Base-by-base conservation (phyloP, 305 asterid species). In the Fraxinus greggii region DNA sequence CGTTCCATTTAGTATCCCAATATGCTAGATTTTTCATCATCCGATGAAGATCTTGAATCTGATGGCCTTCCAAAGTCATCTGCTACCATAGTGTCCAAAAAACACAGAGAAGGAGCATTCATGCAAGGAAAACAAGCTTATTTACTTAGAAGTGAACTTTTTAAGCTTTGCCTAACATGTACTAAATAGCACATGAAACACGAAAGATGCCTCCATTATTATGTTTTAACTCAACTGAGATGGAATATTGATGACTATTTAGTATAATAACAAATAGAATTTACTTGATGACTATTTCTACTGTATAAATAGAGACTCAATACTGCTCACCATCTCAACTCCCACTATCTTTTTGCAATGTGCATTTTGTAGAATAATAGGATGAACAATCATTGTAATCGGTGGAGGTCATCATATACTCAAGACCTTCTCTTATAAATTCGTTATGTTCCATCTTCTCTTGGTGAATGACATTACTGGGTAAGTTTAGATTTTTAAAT, bases 11-110 rank as follows among this genome's bases (percentile, higher is more conserved):
- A 33, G 36, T 33, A 33, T 33, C 31, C 77, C 59, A 72, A 4
- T 5, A 2, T 15, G 9, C 73, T 9, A 24, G 23, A 17, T 81
- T 81, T 90, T 32, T 90, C 95, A 51, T 93, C 91, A 67, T 88
- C 95, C 0, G 95, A 87, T 21, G 97, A 90, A 78, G 89, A 87
- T 75, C 89, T 90, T n/a, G 89, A 10, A 42, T 86, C 92, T 29
- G 89, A 70, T 63, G 78, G 79, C 86, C 85, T 86, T 82, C 88
- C 88, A 77, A 87, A 84, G 54, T 92, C 93, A 80, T 89, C 89
- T 48, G 54, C 89, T 70, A 8, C 86, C 65, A 75, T 81, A n/a
- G 88, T 86, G 70, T 89, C 94, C 95, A 92, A 79, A 78, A 72
- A 82, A 72, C 63, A 31, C 5, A 31, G 33, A 82, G 28, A 82